Conservation (phyloP, 108 stramenopile genomes). For the Pseudonitzschia delicatissima region DNA sequence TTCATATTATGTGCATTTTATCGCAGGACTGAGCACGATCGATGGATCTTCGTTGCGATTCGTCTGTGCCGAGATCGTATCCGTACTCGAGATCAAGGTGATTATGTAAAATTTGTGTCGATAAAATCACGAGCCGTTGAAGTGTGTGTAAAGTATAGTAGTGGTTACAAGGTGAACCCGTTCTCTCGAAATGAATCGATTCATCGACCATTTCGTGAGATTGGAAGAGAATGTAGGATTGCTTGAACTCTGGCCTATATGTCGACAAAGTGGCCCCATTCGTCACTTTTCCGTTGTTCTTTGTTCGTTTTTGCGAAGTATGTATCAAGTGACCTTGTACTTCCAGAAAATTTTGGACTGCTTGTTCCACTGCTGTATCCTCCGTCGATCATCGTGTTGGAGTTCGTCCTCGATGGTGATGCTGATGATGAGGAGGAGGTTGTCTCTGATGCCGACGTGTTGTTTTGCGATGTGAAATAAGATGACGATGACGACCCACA, state of each 20-base stretch:
- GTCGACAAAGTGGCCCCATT: slow-evolving; percentile 11
- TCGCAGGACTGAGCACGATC: no score
- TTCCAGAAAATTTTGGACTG: neutral
- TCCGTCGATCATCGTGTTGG: neutral
- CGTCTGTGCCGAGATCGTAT: no score
- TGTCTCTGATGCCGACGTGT: neutral
- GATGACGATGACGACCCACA: neutral
- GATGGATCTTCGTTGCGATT: no score
- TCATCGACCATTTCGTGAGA: no score
- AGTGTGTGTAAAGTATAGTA: neutral
- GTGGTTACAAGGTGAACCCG: neutral
- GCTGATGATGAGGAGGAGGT: neutral
- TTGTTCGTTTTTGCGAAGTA: slow-evolving; percentile 7
- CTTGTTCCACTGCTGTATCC: neutral
- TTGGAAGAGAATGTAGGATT: no score
- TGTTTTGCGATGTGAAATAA: neutral
- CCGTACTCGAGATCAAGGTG: no score
- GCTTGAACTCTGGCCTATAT: no score
- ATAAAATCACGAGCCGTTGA: neutral
- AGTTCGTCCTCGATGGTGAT: slow-evolving; percentile 1
- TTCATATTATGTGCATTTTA: no score
- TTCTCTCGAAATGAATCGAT: neutral
- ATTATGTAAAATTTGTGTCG: neutral
- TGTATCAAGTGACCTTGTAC: slow-evolving; percentile 3
- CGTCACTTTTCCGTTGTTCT: slow-evolving; percentile 10